phyloP scores from a whole-genome alignment of 768 basidiomycete species.

The Podaxis sp. region DNA sequence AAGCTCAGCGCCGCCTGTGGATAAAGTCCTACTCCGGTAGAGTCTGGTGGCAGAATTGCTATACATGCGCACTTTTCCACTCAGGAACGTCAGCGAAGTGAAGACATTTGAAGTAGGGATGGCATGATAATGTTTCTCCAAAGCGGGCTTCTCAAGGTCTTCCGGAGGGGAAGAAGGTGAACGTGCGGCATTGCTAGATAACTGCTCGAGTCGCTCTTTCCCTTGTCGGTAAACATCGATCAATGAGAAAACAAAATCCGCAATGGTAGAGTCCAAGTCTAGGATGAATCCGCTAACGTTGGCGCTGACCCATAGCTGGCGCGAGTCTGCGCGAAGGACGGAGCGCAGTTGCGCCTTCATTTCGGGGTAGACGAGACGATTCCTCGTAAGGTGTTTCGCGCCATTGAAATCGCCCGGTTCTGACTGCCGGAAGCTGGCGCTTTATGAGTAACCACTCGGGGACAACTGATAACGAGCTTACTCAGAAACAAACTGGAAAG shows the following conservation, averaged over 20 bases:
- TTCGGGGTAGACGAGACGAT: conserved; percentile 75
- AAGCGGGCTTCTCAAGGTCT: conserved; percentile 17
- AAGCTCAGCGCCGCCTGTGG: conserved; percentile 35
- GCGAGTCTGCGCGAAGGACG: conserved; percentile 42
- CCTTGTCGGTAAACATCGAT: conserved; percentile 84
- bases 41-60: conserved; percentile 42
- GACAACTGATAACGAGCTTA: conserved; percentile 33
- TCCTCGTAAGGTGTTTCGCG: conserved; percentile 63
- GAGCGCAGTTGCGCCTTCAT: conserved; percentile 76
- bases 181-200: conserved; percentile 56
- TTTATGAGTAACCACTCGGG: conserved; percentile 13
- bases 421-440: conserved; percentile 73
- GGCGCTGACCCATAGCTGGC: conserved; percentile 60
- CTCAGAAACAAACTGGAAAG: conserved; percentile 84
- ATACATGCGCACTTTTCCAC: conserved; percentile 80
- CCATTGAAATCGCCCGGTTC: conserved; percentile 67
- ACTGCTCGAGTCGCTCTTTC: conserved; percentile 68
- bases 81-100: conserved; percentile 72
- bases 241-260: conserved; percentile 76
- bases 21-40: conserved; percentile 36
- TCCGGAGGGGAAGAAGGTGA: conserved; percentile 29
- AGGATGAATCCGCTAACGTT: conserved; percentile 82
- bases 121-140: conserved; percentile 32
- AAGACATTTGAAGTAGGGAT: conserved; percentile 60
- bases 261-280: conserved; percentile 79